phyloP scores from a whole-genome alignment of 2,329 filamentous ascomycete species.

The Cercospora beticola region DNA sequence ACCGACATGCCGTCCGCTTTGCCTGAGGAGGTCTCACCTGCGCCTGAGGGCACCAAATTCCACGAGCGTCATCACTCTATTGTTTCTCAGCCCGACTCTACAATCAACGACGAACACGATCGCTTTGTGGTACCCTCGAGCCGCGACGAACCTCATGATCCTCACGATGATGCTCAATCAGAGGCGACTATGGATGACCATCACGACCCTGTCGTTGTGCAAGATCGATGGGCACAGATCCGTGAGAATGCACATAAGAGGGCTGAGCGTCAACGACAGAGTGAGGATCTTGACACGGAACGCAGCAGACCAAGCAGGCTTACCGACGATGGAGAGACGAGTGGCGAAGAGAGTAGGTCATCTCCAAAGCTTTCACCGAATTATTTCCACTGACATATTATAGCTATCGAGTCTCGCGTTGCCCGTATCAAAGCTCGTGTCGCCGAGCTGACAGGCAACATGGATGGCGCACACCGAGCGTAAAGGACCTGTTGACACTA shows the following conservation, averaged over 20 bases:
- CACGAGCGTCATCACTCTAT: constrained; percentile 22
- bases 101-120: constrained; percentile 18
- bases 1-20: constrained; percentile 81
- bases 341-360: constrained; percentile 85
- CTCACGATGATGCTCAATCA: constrained; percentile 32
- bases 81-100: constrained; percentile 18
- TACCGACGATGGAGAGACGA: constrained; percentile 83
- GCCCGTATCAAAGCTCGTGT: constrained; percentile 97
- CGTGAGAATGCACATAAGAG: constrained; percentile 89
- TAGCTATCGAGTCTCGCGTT: constrained; percentile 92
- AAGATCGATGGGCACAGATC: constrained; percentile 94
- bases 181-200: constrained; percentile 44
- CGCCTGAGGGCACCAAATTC: constrained; percentile 25
- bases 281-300: constrained; percentile 59
- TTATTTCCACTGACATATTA: constrained; percentile 17
- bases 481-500: not conserved
- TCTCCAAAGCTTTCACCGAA: not conserved
- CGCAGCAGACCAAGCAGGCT: constrained; percentile 52
- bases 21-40: constrained; percentile 44
- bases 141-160: constrained; percentile 14
- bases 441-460: constrained; percentile 72
- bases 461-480: constrained; percentile 25
- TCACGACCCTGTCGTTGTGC: constrained; percentile 42
- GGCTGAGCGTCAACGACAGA: constrained; percentile 47
- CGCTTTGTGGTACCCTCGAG: constrained; percentile 14